phyloP scores from a whole-genome alignment of 495 filamentous ascomycete genomes.

The Astrocystis sublimbata region DNA sequence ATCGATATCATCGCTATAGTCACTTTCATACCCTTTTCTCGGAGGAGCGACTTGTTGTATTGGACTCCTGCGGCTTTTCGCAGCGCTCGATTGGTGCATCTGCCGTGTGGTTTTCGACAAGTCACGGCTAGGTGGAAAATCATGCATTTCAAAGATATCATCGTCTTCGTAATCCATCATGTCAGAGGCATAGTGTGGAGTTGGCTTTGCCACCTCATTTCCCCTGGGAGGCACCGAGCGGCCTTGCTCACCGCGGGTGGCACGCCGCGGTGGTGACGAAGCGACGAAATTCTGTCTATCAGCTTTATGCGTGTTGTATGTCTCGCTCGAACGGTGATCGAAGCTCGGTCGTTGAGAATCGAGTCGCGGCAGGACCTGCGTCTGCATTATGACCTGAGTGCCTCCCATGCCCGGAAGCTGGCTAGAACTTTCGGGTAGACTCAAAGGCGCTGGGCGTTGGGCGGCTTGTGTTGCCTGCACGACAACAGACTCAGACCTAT shows the following conservation, averaged over 20 bases:
- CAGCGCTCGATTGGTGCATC: constrained; percentile 25
- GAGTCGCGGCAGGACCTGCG: constrained; percentile 33
- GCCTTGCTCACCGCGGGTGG: background rate
- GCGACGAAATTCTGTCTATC: background rate
- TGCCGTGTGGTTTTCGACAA: constrained; percentile 32
- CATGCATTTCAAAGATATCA: constrained; percentile 36
- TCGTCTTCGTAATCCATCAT: constrained; percentile 37
- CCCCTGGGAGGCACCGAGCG: background rate
- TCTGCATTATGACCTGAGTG: constrained; percentile 52
- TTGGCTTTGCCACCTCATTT: background rate
- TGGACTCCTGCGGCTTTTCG: constrained; percentile 22
- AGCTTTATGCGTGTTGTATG: background rate
- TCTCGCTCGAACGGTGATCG: background rate
- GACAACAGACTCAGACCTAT: constrained; percentile 22
- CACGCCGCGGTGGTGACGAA: constrained; percentile 3
- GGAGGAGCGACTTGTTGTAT: constrained; percentile 15
- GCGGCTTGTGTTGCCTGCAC: constrained; percentile 30
- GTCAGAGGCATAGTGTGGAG: constrained; percentile 1
- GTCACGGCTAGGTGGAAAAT: constrained; percentile 20
- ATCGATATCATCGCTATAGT: constrained; percentile 68
- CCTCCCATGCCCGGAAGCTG: constrained; percentile 37
- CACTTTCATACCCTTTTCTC: constrained; percentile 60
- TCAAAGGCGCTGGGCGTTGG: constrained; percentile 13
- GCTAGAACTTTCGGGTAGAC: constrained; percentile 30
- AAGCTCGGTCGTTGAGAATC: background rate